Percentiles rank a stretch among this genome's conserved stretches.
phyloP scores from a whole-genome alignment of 495 filamentous ascomycete genomes.

The Tuber brumale region DNA sequence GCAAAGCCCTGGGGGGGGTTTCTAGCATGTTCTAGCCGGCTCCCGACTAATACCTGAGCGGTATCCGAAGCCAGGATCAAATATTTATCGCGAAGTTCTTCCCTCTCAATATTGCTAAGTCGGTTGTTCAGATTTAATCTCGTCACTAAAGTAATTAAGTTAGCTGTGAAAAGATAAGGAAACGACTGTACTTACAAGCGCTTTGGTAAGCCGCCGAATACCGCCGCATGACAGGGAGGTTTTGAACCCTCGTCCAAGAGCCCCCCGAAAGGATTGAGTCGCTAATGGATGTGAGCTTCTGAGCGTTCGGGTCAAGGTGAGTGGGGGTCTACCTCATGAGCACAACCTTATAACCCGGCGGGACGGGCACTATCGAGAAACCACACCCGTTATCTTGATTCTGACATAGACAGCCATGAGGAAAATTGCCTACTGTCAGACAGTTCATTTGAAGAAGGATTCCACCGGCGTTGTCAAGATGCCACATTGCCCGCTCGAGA shows the following conservation, averaged over 20 bases:
- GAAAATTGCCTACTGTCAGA: neutral
- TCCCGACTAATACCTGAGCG: neutral
- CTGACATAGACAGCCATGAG: neutral
- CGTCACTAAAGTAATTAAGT: neutral
- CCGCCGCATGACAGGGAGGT: neutral
- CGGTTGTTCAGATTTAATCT: neutral
- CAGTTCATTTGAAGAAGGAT: slow-evolving; percentile 10
- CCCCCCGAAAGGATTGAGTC: neutral
- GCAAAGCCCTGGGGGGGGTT: neutral
- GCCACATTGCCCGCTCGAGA: slow-evolving; percentile 18
- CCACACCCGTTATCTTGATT: neutral
- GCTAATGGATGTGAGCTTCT: neutral
- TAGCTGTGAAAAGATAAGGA: neutral
- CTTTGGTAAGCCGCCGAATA: neutral
- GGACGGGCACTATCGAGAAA: slow-evolving; percentile 19
- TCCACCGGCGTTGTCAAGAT: slow-evolving; percentile 27
- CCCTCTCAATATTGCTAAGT: neutral
- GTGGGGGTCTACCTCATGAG: slow-evolving; percentile 21
- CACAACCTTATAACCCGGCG: slow-evolving; percentile 10
- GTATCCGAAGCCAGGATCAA: neutral
- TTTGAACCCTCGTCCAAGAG: neutral
- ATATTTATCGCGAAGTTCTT: neutral
- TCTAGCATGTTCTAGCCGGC: neutral
- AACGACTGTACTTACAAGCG: neutral
- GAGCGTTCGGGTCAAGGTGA: neutral